These are phyloP conservation scores for Aspergillus pseudoglaucus DNA, from an alignment of 2,329 filamentous ascomycete species.

Conservation along the genomic window DNA sequence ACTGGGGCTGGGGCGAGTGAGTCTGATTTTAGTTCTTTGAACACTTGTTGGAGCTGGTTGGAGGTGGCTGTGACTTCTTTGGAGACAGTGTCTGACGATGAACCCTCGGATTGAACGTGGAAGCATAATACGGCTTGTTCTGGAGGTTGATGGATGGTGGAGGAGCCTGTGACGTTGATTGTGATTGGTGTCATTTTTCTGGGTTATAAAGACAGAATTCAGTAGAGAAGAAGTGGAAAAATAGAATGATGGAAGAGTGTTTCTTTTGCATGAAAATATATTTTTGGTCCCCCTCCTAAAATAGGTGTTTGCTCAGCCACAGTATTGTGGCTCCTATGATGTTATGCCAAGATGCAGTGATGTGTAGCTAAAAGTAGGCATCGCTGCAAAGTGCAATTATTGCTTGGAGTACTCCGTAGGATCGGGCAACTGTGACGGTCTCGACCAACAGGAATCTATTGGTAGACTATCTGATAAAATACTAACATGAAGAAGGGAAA, in stretches of 20 bases:
- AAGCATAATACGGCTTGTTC: slow-evolving; percentile 10
- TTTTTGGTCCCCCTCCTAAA: background rate
- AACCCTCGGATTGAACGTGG: slow-evolving; percentile 5
- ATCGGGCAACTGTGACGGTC: too few species aligned
- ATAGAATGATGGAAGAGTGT: background rate
- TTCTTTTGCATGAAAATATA: background rate
- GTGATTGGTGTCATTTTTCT: slow-evolving; percentile 11
- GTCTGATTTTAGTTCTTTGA: slow-evolving; percentile 7
- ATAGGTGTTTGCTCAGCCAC: background rate
- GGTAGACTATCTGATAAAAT: too few species aligned
- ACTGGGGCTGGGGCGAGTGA: slow-evolving; percentile 12
- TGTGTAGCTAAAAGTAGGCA: slow-evolving; percentile 40
- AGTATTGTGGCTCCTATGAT: background rate
- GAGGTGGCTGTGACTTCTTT: slow-evolving; percentile 4
- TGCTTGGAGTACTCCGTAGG: too few species aligned
- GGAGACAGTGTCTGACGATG: slow-evolving; percentile 4
- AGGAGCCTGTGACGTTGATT: slow-evolving; percentile 9
- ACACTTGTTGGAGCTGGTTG: slow-evolving; percentile 2
- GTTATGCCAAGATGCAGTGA: background rate
- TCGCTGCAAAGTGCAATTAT: too few species aligned
- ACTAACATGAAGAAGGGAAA: too few species aligned
- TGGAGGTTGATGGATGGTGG: slow-evolving; percentile 8
- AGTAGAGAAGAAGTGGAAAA: background rate
- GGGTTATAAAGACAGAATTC: background rate
- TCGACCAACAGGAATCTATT: too few species aligned